Base-by-base conservation (phyloP, 345 rosid genomes). In the Populus alba region DNA sequence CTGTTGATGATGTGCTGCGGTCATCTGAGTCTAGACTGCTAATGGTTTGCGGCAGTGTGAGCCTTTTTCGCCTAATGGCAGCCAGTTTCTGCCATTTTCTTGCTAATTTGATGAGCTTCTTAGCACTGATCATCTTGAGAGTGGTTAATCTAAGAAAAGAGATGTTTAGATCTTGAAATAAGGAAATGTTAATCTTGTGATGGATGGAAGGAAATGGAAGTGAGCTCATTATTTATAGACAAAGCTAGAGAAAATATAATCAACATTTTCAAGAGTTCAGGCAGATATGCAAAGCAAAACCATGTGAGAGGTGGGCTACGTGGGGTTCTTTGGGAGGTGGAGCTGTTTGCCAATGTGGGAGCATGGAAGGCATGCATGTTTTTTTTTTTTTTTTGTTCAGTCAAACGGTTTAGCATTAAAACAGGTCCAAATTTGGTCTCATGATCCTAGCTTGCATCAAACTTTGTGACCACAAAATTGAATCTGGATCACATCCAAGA, bases 51-150 rank as follows among this genome's bases (percentile, higher is more conserved):
- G 70, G 77, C 55, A 39, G n/a, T 16, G 57, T 17, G 25, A 63
- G 16, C 49, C 70, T 55, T 17, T 63, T 62, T 74, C 66, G 8
- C 47, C 43, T 35, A 3, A 65, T 62, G 4, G 39, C 70, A 39
- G 57, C 70, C 13, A 74, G 47, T 13, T 63, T 74, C 70, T 59
- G 68, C 70, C 77, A 41, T 27, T 74, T 74, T 22, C 59, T 74
- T 39, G 68, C 70, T 23, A 72, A 72, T 57, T 20, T 72, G 66
- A 31, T 22, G 27, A 72, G 66, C 31, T 53, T 55, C 75, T 53
- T 72, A 8, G 75, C 43, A 31, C 45, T 33, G 61, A 72, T 72
- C 75, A 72, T 72, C 75, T 70, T 69, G 59, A 25, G 33, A 33
- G 3, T 33, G 29, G 23, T 20, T 25, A 41, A 41, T 10, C 25